Evolutionary conservation across 164 flowering plant species (phyloP), one percentile per base, ranked within the genome.

Genomic region (Vitis cinerea): DNA sequence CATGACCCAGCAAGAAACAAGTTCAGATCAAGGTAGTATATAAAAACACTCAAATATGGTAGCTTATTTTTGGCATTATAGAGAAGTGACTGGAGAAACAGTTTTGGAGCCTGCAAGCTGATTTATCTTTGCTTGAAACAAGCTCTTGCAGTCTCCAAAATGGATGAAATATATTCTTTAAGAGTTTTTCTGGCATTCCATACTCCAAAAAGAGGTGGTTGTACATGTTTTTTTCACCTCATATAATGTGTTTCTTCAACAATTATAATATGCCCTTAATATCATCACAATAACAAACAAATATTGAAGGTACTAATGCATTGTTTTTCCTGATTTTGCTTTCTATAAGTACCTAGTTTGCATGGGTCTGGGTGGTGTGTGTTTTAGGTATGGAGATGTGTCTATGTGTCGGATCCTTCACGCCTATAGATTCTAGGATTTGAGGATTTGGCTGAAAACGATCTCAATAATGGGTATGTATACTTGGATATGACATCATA

Each of bases 1-100:
- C 72, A 76, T 7, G 15, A 60, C 9, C n/a, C 9, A 59, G 23
- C 51, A 57, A 9, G 30, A 50, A 63, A 58, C 60, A 10, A 50
- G 30, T 14, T 55, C 13, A 69, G 50, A 15, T 8, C 31, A 17
- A 31, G 3, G 53, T 47, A 49, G 49, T n/a, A 50, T 23, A 48
- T 14, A 3, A 23, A 48, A 13, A 59, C 14, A 29, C 30, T 30
- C 44, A 23, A 59, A 59, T 23, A 23, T 59, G n/a, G 29, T 10
- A 59, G 44, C 61, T 27, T 13, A 27, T 37, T 30, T 59, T 59
- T 27, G 29, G 61, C 5, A 23, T 58, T 9, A 23, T 13, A 58
- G 14, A 58, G 29, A 58, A 53, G 30, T 8, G 13, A 31, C 10
- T 58, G 13, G 14, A 9, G n/a, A 8, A 55, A 55, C 9, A 55